These are phyloP conservation scores for Ramularia endophylla DNA, from an alignment of 2,329 filamentous ascomycete species.

Conservation along the genomic window DNA sequence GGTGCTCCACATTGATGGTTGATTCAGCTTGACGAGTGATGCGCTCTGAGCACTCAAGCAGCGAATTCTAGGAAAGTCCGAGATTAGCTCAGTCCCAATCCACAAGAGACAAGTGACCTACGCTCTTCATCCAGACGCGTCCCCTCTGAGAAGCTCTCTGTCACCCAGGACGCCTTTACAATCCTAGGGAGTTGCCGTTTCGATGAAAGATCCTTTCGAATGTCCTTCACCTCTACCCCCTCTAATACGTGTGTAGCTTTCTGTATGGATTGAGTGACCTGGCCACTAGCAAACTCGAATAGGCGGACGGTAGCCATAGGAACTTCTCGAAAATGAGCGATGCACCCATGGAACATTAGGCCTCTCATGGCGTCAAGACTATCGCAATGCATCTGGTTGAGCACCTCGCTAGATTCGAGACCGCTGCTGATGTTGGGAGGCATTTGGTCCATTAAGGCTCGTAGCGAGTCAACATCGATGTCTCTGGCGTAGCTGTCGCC, in stretches of 20 bases:
- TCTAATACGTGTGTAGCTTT: constrained; percentile 60
- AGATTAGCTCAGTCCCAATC: background rate
- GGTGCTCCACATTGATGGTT: constrained; percentile 34
- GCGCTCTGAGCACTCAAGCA: background rate
- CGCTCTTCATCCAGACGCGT: constrained; percentile 74
- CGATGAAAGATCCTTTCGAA: constrained; percentile 13
- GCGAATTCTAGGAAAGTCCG: constrained; percentile 1
- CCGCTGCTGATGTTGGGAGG: constrained; percentile 41
- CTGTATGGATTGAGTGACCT: constrained; percentile 48
- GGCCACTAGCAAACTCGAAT: constrained; percentile 63
- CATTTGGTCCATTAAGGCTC: constrained; percentile 45
- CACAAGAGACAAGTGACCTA: constrained; percentile 4
- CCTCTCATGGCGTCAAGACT: constrained; percentile 47
- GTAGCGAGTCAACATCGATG: constrained; percentile 58
- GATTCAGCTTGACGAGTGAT: background rate
- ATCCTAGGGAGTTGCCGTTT: constrained; percentile 56
- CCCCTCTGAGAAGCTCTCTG: constrained; percentile 71
- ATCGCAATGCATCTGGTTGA: constrained; percentile 53
- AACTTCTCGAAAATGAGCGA: constrained; percentile 37
- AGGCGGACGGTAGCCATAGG: constrained; percentile 28
- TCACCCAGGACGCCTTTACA: constrained; percentile 66
- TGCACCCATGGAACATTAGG: constrained; percentile 47
- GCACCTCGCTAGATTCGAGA: constrained; percentile 45
- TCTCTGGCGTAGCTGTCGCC: constrained; percentile 81
- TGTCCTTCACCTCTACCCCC: constrained; percentile 36